Conservation (phyloP, 306 rosid species). For the Crataegus laevigata region DNA sequence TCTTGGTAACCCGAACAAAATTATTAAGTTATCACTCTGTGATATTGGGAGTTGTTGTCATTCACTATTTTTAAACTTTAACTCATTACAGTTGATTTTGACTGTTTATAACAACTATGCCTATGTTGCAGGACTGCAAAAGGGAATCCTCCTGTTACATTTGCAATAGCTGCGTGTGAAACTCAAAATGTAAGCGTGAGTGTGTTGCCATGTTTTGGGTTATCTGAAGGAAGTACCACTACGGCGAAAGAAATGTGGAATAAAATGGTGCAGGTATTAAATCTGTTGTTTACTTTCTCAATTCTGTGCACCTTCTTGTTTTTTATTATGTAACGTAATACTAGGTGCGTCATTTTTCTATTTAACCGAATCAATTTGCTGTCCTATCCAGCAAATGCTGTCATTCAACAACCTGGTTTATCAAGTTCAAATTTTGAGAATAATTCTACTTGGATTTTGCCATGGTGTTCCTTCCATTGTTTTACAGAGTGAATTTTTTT, state of each 20-base stretch:
- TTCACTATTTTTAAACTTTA: not conserved
- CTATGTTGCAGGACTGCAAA: slow-evolving; percentile 72
- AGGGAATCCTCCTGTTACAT: slow-evolving; percentile 91
- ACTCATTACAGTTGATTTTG: not conserved
- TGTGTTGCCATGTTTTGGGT: slow-evolving; percentile 84
- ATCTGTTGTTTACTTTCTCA: slow-evolving; percentile 4
- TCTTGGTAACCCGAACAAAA: not conserved
- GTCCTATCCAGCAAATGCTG: not conserved
- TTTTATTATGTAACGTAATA: slow-evolving; percentile 2
- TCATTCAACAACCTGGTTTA: not conserved
- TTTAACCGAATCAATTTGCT: not conserved
- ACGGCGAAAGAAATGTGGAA: slow-evolving; percentile 87
- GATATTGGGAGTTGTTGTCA: not conserved
- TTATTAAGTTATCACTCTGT: not conserved
- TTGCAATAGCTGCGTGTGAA: slow-evolving; percentile 89
- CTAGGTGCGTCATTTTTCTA: not conserved
- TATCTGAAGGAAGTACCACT: slow-evolving; percentile 57
- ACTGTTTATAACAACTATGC: slow-evolving; percentile 25
- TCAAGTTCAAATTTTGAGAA: not conserved
- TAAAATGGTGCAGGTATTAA: slow-evolving; percentile 71
- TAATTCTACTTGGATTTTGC: not conserved
- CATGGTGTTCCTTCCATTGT: not conserved
- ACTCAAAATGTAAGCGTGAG: slow-evolving; percentile 92
- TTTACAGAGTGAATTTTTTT: not conserved
- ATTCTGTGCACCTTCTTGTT: not conserved